A percentile compares a stretch with the other conserved stretches of the same genome.
These are phyloP conservation scores for Cymodocea nodosa DNA, from an alignment of 116 monocot species.

Conservation along the genomic window DNA sequence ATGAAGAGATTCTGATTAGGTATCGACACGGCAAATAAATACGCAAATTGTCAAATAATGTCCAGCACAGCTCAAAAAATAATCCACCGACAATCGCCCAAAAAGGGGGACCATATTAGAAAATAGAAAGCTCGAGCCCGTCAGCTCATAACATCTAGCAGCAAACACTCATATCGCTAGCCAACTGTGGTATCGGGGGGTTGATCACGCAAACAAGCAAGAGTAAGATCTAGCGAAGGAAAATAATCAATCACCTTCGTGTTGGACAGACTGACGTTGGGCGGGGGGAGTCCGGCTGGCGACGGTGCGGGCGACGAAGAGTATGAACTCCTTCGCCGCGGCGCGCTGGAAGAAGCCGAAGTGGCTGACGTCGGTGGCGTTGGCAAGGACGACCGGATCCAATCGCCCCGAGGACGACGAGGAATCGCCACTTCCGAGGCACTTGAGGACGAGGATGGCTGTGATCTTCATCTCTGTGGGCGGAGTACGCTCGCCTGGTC, in stretches of 20 bases:
- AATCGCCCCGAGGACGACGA: conserved; percentile 33
- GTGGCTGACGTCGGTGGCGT: conserved; percentile 80
- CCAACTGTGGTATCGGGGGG: too few relatives aligned
- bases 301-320: conserved; percentile 77
- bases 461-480: conserved; percentile 21
- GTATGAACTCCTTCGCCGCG: conserved; percentile 62
- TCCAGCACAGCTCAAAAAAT: too few relatives aligned
- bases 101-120: too few relatives aligned
- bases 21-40: too few relatives aligned
- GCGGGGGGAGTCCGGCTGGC: conserved; percentile 51
- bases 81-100: too few relatives aligned
- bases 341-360: conserved; percentile 69
- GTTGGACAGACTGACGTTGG: conserved; percentile 82
- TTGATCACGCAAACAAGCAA: neutral
- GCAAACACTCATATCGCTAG: too few relatives aligned
- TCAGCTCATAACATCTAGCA: too few relatives aligned
- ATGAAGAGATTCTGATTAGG: too few relatives aligned
- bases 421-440: conserved; percentile 17
- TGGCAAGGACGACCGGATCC: conserved; percentile 65
- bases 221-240: neutral
- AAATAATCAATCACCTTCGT: conserved; percentile 36
- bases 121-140: too few relatives aligned
- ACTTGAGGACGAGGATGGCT: conserved; percentile 47
- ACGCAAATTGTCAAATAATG: too few relatives aligned
- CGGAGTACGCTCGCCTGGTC: too few relatives aligned